phyloP scores from a whole-genome alignment of 2,329 filamentous ascomycete species.

The Cryphonectria carpinicola region DNA sequence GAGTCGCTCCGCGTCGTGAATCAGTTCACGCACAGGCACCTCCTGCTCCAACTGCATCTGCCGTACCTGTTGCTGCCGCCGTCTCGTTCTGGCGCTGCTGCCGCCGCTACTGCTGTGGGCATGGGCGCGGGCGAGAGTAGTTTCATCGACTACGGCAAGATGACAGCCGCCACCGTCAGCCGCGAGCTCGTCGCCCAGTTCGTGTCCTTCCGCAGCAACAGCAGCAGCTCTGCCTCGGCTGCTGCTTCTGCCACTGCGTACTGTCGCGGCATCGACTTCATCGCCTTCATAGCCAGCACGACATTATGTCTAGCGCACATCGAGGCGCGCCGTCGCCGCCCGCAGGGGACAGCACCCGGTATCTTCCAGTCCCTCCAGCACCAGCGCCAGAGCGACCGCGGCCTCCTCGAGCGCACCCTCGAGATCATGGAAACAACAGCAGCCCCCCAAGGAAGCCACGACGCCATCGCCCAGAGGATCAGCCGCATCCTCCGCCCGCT shows the following conservation, averaged over 20 bases:
- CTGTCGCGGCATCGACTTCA: conserved; percentile 48
- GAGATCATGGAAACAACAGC: conserved; percentile 38
- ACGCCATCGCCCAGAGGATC: conserved; percentile 39
- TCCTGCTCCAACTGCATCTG: conserved; percentile 49
- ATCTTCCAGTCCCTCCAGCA: conserved; percentile 42
- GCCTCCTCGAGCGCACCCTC: conserved; percentile 43
- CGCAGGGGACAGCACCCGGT: conserved; percentile 19
- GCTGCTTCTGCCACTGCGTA: conserved; percentile 36
- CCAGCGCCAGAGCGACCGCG: conserved; percentile 47
- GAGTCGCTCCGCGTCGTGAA: conserved; percentile 44
- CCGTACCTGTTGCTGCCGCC: conserved; percentile 46
- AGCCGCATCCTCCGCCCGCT: conserved; percentile 40
- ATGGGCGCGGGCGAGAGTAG: conserved; percentile 28
- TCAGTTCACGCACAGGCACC: conserved; percentile 48
- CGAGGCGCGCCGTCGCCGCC: conserved; percentile 37
- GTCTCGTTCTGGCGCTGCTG: conserved; percentile 17
- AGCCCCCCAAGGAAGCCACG: conserved; percentile 31
- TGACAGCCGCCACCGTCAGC: conserved; percentile 45
- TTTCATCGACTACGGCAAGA: conserved; percentile 43
- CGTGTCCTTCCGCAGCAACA: conserved; percentile 42
- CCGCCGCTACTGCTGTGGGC: not conserved
- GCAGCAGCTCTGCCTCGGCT: conserved; percentile 30
- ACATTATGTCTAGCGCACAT: conserved; percentile 48
- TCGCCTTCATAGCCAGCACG: conserved; percentile 45
- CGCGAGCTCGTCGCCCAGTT: conserved; percentile 48